These are phyloP conservation scores for Phyllosticta citriasiana DNA, from an alignment of 2,329 filamentous ascomycete genomes.

Conservation along the genomic window DNA sequence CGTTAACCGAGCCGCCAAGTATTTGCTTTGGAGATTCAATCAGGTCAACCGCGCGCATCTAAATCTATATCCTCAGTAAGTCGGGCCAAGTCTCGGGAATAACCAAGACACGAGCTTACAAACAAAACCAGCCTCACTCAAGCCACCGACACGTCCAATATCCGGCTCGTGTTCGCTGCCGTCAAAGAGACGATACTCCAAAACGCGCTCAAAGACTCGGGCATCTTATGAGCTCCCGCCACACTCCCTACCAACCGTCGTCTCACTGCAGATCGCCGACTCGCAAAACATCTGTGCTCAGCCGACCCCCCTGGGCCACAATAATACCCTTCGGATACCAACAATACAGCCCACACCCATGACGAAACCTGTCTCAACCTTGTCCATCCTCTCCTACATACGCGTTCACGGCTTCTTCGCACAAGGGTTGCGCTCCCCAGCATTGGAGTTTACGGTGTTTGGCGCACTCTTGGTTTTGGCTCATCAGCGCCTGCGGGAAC, in stretches of 20 bases:
- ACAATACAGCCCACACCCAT: slow-evolving; percentile 10
- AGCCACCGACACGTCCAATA: slow-evolving; percentile 97
- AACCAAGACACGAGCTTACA: not conserved
- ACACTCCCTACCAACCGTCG: not conserved
- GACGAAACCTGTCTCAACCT: slow-evolving; percentile 6
- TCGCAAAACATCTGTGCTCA: slow-evolving; percentile 10
- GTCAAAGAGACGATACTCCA: slow-evolving; percentile 98
- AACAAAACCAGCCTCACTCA: slow-evolving; percentile 68
- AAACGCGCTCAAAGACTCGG: slow-evolving; percentile 95
- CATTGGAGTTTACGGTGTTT: slow-evolving; percentile 11
- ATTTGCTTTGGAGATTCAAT: slow-evolving; percentile 95
- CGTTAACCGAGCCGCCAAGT: slow-evolving; percentile 96
- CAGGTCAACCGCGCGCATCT: slow-evolving; percentile 95
- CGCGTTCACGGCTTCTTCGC: slow-evolving; percentile 10
- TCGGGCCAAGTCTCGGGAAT: slow-evolving; percentile 18
- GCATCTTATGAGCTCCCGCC: slow-evolving; percentile 54
- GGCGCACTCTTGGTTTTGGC: slow-evolving; percentile 6
- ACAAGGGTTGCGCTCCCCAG: slow-evolving; percentile 8
- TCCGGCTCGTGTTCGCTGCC: slow-evolving; percentile 91
- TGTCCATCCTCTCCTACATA: slow-evolving; percentile 2
- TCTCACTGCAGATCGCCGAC: slow-evolving; percentile 9
- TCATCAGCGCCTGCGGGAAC: slow-evolving; percentile 1
- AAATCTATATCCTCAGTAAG: slow-evolving; percentile 95
- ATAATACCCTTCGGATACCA: slow-evolving; percentile 10
- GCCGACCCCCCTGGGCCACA: slow-evolving; percentile 10